phyloP scores from a whole-genome alignment of 2,329 filamentous ascomycete species.

The Pezicula radicicola region DNA sequence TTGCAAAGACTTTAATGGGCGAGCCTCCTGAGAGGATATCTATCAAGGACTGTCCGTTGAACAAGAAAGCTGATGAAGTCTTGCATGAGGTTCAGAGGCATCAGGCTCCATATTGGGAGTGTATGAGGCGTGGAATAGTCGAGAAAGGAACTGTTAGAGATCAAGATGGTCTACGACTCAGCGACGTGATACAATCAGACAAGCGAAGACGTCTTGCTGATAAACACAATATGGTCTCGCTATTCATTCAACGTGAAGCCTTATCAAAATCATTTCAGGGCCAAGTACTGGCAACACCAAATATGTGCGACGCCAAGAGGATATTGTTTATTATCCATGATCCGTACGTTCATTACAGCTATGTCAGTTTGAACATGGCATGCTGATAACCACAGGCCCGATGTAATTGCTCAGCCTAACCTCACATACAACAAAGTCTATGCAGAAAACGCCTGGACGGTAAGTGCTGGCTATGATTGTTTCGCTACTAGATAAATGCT shows the following conservation, averaged over 20 bases:
- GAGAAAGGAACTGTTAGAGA: constrained; percentile 48
- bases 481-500: constrained; percentile 4
- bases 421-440: constrained; percentile 71
- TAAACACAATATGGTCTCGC: constrained; percentile 72
- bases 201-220: constrained; percentile 71
- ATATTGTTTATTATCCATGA: constrained; percentile 89
- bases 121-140: constrained; percentile 70
- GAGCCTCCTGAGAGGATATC: constrained; percentile 72
- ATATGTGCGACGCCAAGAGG: constrained; percentile 62
- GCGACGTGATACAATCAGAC: constrained; percentile 76
- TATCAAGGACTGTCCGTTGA: constrained; percentile 46
- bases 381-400: constrained; percentile 48
- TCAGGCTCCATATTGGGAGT: constrained; percentile 79
- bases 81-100: constrained; percentile 57
- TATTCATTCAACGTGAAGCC: constrained; percentile 73
- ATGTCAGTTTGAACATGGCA: background rate
- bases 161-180: constrained; percentile 60
- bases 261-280: constrained; percentile 79
- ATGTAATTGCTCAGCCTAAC: constrained; percentile 65
- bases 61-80: constrained; percentile 52
- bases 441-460: constrained; percentile 83
- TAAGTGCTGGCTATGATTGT: constrained; percentile 44
- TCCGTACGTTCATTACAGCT: constrained; percentile 53
- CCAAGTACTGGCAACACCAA: constrained; percentile 78
- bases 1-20: constrained; percentile 91